Base-by-base conservation (phyloP, 495 filamentous ascomycete species). In the Wilcoxina mikolae region DNA sequence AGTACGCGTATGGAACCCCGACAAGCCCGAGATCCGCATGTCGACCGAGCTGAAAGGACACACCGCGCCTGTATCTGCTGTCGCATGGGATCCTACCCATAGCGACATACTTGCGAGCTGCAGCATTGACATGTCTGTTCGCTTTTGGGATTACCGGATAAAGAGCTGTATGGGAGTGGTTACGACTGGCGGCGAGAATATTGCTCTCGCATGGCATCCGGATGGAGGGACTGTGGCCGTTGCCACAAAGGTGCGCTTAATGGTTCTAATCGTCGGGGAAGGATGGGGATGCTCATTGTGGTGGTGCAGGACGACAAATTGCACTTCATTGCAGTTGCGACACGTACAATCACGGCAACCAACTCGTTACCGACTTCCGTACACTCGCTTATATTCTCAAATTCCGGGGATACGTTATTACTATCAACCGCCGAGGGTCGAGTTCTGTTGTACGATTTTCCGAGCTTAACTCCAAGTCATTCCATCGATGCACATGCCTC, bases 1-100 rank as follows among this genome's bases (percentile, higher is more conserved):
- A 11, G 68, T 96, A 25, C 81, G 87, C 45, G 87, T 94, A 57
- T 86, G 88, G 88, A 94, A 94, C 65, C 87, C 85, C 0, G 89
- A 95, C 55, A 84, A 85, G 61, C 77, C 82, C 22, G 78, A 83
- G 65, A 78, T 83, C 27, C 80, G 79, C 59, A 81, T 89, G 65
- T 85, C 83, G 10, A 95, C 88, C 0, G 88, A 94, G 58, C 76
- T 95, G 54, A 83, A 83, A 51, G 89, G 88, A 4, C 86, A 93
- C 66, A 68, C 76, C 2, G 80, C 78, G 9, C 73, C 72, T 5
- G 82, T 95, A 17, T 90, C 95, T 68, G 84, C 86, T 56, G 82
- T 95, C 2, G 78, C 84, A 3, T 98, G 93, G 71, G 89, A 94
- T 60, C 91, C 91, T 2, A 76, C 78, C 4, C 86, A 83, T 59